Conservation (phyloP, 352 stramenopile genomes). For the Globisporangium cystogenes region DNA sequence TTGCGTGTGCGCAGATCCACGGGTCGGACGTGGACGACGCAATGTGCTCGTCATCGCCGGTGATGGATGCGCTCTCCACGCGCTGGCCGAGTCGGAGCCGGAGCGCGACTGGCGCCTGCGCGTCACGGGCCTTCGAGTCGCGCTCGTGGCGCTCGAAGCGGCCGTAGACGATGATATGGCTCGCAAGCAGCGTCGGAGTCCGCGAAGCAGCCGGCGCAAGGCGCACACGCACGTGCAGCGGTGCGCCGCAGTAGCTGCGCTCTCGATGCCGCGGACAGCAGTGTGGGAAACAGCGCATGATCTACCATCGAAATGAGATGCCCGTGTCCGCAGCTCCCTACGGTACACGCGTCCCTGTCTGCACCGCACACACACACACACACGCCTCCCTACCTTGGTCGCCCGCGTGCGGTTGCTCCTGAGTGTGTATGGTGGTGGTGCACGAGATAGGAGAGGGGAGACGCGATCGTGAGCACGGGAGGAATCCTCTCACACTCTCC, state of each 20-base stretch:
- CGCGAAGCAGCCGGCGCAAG: background rate
- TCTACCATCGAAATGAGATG: slow-evolving; percentile 15
- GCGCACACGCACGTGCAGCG: slow-evolving; percentile 28
- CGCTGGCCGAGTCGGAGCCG: slow-evolving; percentile 14
- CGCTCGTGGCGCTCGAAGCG: slow-evolving; percentile 27
- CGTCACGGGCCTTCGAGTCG: slow-evolving; percentile 14
- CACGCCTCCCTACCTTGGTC: slow-evolving; percentile 28
- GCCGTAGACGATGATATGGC: slow-evolving; percentile 20
- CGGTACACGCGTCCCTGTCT: background rate
- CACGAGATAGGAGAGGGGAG: slow-evolving; percentile 3
- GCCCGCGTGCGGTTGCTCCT: slow-evolving; percentile 35
- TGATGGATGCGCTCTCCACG: slow-evolving; percentile 4
- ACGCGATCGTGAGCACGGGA: too few relatives aligned
- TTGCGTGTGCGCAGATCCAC: background rate
- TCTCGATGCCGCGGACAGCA: slow-evolving; percentile 41
- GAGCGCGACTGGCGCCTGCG: slow-evolving; percentile 1
- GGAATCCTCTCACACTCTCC: too few relatives aligned
- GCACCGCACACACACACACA: background rate
- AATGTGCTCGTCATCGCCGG: slow-evolving; percentile 1
- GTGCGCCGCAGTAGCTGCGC: slow-evolving; percentile 44
- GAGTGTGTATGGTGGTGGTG: background rate
- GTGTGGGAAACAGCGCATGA: slow-evolving; percentile 53
- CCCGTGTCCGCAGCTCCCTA: background rate
- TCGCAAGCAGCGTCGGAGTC: background rate
- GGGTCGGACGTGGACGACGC: slow-evolving; percentile 2